These are phyloP conservation scores for Xylaria scruposa DNA, from an alignment of 495 filamentous ascomycete genomes.

Conservation along the genomic window DNA sequence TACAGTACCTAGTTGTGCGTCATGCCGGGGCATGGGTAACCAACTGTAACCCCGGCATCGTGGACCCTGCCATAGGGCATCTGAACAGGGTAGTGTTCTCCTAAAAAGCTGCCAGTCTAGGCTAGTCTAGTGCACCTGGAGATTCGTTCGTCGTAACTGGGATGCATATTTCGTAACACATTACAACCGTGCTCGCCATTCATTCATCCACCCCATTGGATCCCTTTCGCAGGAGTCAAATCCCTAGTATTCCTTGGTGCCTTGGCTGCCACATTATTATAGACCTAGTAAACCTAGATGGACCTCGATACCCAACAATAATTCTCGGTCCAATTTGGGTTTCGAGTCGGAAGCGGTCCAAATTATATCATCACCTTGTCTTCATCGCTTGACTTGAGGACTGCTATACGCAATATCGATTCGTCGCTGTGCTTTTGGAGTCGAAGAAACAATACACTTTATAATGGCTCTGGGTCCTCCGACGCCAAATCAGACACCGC, in stretches of 20 bases:
- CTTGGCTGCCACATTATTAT: constrained; percentile 4
- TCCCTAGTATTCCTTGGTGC: constrained; percentile 2
- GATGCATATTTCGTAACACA: constrained; percentile 13
- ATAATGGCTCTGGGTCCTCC: constrained; percentile 1
- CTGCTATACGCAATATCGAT: background rate
- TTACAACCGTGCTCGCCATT: background rate
- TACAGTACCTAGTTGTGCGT: background rate
- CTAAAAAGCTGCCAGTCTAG: background rate
- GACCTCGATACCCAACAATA: background rate
- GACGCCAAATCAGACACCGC: background rate
- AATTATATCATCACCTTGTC: background rate
- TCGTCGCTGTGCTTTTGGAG: background rate
- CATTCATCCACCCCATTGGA: background rate
- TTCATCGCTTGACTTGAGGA: background rate
- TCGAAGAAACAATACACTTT: background rate
- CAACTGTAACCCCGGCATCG: background rate
- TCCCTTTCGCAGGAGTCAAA: background rate
- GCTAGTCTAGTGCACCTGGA: background rate
- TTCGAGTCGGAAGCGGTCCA: background rate
- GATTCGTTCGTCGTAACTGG: background rate
- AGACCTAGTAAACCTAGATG: background rate
- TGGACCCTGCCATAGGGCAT: background rate
- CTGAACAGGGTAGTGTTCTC: background rate
- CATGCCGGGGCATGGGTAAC: constrained; percentile 1
- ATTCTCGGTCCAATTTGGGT: constrained; percentile 2